Conservation (phyloP, 371 early-diverging fungal species). For the Lichtheimia ramosa region DNA sequence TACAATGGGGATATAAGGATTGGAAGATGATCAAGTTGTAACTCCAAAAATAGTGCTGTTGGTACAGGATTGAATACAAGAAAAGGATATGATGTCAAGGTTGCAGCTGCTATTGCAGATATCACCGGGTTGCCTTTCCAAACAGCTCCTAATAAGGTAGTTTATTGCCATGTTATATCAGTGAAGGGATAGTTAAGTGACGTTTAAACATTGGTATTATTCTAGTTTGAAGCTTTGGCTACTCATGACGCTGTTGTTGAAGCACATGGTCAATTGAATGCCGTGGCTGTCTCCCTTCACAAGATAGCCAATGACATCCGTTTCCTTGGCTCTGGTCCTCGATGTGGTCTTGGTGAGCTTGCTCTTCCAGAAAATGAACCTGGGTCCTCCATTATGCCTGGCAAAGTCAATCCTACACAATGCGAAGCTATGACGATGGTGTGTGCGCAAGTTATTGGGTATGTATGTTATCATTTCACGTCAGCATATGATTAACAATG, state of each 20-base stretch:
- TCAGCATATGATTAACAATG: neutral
- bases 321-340: conserved; percentile 86
- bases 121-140: conserved; percentile 75
- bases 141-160: conserved; percentile 86
- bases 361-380: conserved; percentile 90
- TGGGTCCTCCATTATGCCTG: conserved; percentile 92
- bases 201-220: neutral
- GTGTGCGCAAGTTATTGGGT: conserved; percentile 79
- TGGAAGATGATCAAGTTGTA: no score
- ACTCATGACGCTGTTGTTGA: conserved; percentile 90
- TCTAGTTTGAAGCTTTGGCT: conserved; percentile 84
- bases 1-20: no score
- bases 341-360: conserved; percentile 90
- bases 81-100: conserved; percentile 72
- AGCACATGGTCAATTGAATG: conserved; percentile 84
- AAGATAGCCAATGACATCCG: conserved; percentile 94
- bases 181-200: neutral
- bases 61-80: conserved; percentile 88
- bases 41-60: conserved; percentile 65
- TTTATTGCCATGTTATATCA: neutral
- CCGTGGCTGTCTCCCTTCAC: conserved; percentile 81
- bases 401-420: conserved; percentile 93
- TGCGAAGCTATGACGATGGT: conserved; percentile 95
- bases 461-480: neutral
- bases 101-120: conserved; percentile 73